Evolutionary conservation across 2,329 filamentous ascomycete genomes (phyloP), one percentile per base, ranked within the genome.

Genomic region (Monosporascus cannonballus): DNA sequence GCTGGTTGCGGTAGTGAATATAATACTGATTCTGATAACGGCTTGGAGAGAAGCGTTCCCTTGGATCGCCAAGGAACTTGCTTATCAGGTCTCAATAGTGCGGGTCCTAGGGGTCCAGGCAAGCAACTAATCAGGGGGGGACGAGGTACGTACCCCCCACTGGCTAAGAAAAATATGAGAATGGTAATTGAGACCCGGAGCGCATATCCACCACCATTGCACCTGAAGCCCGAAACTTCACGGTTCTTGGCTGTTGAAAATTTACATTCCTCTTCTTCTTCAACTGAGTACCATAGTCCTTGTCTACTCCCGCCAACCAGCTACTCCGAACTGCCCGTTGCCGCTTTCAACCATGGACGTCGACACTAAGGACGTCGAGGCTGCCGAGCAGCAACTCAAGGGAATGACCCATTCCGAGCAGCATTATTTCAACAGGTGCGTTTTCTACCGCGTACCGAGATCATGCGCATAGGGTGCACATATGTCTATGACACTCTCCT

Each of bases 401-500:
- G 71, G 76, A 64, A 86, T 96, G 81, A 87, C 89, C 70, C 92
- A 96, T 76, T 94, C 92, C 59, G 94, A 99, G 80, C 91, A 95
- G 73, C 94, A 97, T 74, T 99, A 97, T 80, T 97, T 97, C 79
- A 97, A 96, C 77, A 96, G 91, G 92, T 95, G 55, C 58, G 64
- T 70, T 60, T 52, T 39, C 55, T 55, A 47, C 14, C 30, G 14
- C 4, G 11, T 34, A 34, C 30, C 30, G 11, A 14, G 9, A 14
- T 34, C 4, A 14, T 34, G 11, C 30, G 11, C 30, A 14, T 34
- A 34, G 30, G 30, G 30, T 34, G 30, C 14, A 14, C 30, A 34
- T 34, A 34, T 8, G 25, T 8, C 25, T 27, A 27, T 9, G 25
- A 27, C 9, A 9, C 9, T 3, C 27, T 30, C 27, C 27, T 30